Conservation (phyloP, 108 stramenopile species). For the Asterionellopsis glacialis region DNA sequence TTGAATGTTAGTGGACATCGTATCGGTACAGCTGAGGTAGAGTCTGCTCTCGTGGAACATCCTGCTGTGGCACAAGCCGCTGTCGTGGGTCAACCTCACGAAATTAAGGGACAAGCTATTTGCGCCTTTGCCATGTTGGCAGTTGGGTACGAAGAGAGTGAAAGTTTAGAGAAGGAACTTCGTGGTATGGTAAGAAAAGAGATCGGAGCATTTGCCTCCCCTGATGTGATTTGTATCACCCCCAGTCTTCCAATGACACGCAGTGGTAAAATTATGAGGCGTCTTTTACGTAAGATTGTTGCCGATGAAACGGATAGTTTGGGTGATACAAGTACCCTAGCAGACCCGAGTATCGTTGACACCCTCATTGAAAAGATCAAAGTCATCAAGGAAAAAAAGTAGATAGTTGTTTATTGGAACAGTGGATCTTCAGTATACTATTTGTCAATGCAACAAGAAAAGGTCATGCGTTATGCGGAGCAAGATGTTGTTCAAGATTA, state of each 20-base stretch:
- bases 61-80: constrained; percentile 88
- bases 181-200: constrained; percentile 62
- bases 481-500: neutral
- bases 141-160: constrained; percentile 54
- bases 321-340: constrained; percentile 93
- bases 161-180: constrained; percentile 80
- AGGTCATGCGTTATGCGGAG: neutral
- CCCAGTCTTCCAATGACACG: constrained; percentile 93
- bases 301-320: constrained; percentile 80
- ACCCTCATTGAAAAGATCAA: constrained; percentile 63
- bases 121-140: constrained; percentile 77
- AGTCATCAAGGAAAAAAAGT: neutral
- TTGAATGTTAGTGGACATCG: constrained; percentile 95
- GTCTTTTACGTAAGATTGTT: constrained; percentile 95
- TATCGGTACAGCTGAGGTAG: constrained; percentile 94
- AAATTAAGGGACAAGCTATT: constrained; percentile 89
- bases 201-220: constrained; percentile 91
- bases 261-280: constrained; percentile 95
- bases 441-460: neutral
- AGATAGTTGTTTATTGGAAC: too few species aligned
- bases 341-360: constrained; percentile 95
- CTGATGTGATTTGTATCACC: constrained; percentile 83
- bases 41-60: constrained; percentile 90
- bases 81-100: constrained; percentile 87
- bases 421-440: too few species aligned